Conservation (phyloP, 176 grass and related monocot species). For the Typha latifolia region DNA sequence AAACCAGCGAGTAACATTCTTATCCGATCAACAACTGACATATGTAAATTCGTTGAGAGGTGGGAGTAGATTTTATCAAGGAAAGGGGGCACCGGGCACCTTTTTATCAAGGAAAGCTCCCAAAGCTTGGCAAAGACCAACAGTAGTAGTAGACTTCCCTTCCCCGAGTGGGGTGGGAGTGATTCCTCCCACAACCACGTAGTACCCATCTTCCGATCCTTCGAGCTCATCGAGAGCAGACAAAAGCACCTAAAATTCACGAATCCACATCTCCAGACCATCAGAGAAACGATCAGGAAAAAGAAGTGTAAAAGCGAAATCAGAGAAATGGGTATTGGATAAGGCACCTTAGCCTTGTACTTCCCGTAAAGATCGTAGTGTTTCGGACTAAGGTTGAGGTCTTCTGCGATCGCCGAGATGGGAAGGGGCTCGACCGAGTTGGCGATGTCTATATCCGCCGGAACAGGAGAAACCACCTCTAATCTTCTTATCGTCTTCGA, state of each 20-base stretch:
- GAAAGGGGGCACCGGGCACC: conserved; percentile 40
- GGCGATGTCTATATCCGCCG: conserved; percentile 95
- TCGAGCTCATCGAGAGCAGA: conserved; percentile 53
- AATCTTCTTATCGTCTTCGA: conserved; percentile 65
- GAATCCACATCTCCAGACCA: conserved; percentile 16
- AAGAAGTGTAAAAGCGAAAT: not conserved
- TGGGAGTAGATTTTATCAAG: too few species aligned
- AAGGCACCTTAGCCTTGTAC: conserved; percentile 88
- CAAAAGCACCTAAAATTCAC: conserved; percentile 47
- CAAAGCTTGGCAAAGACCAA: conserved; percentile 82
- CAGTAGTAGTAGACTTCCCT: conserved; percentile 89
- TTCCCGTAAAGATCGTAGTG: conserved; percentile 95
- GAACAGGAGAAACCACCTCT: conserved; percentile 70
- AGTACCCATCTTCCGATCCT: conserved; percentile 72
- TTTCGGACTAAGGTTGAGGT: conserved; percentile 54
- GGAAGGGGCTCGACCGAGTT: conserved; percentile 71
- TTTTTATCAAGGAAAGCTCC: conserved; percentile 95
- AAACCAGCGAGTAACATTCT: too few species aligned
- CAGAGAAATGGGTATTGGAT: not conserved
- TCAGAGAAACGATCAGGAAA: not conserved
- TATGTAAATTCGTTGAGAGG: too few species aligned
- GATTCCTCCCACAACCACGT: conserved; percentile 90
- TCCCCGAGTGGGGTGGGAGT: conserved; percentile 89
- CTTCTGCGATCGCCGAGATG: conserved; percentile 60
- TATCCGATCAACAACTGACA: too few species aligned